Conservation (phyloP, 495 filamentous ascomycete species). For the Polyplosphaeria fusca region DNA sequence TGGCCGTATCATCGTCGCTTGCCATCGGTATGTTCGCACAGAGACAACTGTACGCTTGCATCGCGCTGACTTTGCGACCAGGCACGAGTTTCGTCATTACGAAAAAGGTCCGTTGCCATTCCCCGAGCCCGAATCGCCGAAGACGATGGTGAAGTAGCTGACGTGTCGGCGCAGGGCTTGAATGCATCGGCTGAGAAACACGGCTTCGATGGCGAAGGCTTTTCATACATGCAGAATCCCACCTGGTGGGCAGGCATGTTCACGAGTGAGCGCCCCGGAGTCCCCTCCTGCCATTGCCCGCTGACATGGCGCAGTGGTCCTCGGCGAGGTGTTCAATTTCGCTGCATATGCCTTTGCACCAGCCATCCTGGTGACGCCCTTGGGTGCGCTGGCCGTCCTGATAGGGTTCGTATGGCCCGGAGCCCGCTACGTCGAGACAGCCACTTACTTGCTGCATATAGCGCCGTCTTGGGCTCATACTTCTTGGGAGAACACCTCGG, state of each 20-base stretch:
- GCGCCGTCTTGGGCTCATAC: slow-evolving; percentile 88
- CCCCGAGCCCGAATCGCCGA: neutral
- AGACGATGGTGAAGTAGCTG: slow-evolving; percentile 5
- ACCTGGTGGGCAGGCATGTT: slow-evolving; percentile 93
- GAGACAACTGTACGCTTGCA: slow-evolving; percentile 14
- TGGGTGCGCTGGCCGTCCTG: slow-evolving; percentile 88
- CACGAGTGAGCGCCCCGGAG: slow-evolving; percentile 58
- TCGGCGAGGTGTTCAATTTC: slow-evolving; percentile 93
- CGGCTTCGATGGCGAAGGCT: slow-evolving; percentile 96
- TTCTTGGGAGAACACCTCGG: slow-evolving; percentile 88
- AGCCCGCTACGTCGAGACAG: neutral
- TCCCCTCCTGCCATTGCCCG: neutral
- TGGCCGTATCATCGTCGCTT: slow-evolving; percentile 89
- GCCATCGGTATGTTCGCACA: slow-evolving; percentile 71
- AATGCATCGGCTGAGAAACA: slow-evolving; percentile 84
- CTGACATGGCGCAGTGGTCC: slow-evolving; percentile 59
- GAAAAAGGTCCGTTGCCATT: slow-evolving; percentile 65
- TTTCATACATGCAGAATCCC: slow-evolving; percentile 84
- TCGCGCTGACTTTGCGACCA: slow-evolving; percentile 43
- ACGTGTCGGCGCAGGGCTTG: slow-evolving; percentile 60
- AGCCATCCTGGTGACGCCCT: slow-evolving; percentile 90
- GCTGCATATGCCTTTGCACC: slow-evolving; percentile 97
- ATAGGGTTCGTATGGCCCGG: slow-evolving; percentile 63
- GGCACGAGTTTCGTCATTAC: slow-evolving; percentile 92
- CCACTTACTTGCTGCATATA: too few relatives aligned